Evolutionary conservation across 164 flowering plant genomes (phyloP), one percentile per base, ranked within the genome.

Genomic region (Brasenia schreberi): DNA sequence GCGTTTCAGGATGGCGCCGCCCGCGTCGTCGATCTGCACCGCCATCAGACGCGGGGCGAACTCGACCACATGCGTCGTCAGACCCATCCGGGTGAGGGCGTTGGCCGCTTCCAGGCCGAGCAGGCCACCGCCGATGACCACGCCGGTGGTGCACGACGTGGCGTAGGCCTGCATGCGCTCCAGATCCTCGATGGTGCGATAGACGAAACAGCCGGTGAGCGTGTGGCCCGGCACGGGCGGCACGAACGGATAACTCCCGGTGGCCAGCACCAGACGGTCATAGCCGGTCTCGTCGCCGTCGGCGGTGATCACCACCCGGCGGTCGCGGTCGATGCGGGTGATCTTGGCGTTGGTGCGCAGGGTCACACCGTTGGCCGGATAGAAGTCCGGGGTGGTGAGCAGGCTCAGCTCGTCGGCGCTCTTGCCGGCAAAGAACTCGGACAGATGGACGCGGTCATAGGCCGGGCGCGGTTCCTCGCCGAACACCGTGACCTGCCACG

Each of bases 401-500:
- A 56, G 59, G 12, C 12, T 10, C 59, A 56, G 59, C 12, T 56
- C 59, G 59, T 56, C 59, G 12, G 59, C 59, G 12, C 12, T 10
- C 59, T 56, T 56, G 59, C 59, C 59, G 12, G 59, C 59, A 12
- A 56, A 56, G 59, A 56, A 56, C 12, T 56, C 59, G 59, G 59
- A 56, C 59, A 56, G 59, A 12, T 56, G 59, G 12, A 56, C 59
- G 59, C 59, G 59, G 12, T 56, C 59, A 12, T 56, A 56, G 59
- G 59, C 59, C 59, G 59, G 59, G 59, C 59, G 59, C 59, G 59
- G 59, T 56, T 56, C 59, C 59, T 56, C 59, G 59, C 59, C 59
- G 59, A 56, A 12, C 59, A 56, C 59, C 12, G 59, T 56, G 59
- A 56, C 59, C 59, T 56, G 59, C 59, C 10, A 12, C 59, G 59